phyloP scores from a whole-genome alignment of 257 asterid genomes.

The Cynanchum wilfordii region DNA sequence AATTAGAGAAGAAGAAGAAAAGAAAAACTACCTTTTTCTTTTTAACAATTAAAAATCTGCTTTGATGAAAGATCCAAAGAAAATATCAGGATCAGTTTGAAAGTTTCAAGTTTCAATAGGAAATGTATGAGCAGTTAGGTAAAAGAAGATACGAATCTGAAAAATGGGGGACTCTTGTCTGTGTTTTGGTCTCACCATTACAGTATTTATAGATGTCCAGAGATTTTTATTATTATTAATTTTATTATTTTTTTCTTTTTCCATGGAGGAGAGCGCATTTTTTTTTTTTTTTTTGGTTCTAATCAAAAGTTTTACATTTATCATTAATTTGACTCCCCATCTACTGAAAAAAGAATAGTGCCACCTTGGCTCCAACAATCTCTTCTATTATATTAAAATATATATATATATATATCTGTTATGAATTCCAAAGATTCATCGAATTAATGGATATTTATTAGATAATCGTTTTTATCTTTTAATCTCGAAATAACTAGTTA shows the following conservation, averaged over 20 bases:
- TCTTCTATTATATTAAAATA: no score
- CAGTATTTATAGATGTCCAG: slow-evolving; percentile 49
- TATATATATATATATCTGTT: no score
- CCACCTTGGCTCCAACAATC: not conserved
- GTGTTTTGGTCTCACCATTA: slow-evolving; percentile 8
- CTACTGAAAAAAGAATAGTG: not conserved
- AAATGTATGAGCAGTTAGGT: slow-evolving; percentile 12
- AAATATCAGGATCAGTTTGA: slow-evolving; percentile 29
- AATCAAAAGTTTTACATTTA: slow-evolving; percentile 34
- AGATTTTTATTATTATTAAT: not conserved
- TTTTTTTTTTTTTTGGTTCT: not conserved
- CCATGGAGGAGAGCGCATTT: not conserved
- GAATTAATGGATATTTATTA: no score
- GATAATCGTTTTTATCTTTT: no score
- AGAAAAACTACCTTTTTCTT: no score
- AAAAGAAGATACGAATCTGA: slow-evolving; percentile 10
- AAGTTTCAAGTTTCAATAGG: not conserved
- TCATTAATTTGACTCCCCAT: slow-evolving; percentile 27
- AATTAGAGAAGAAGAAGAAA: not conserved
- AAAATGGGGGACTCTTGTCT: slow-evolving; percentile 8
- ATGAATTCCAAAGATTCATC: no score
- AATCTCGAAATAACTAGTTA: no score
- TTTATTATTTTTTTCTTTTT: not conserved
- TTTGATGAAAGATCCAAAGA: slow-evolving; percentile 10
- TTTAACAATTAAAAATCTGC: not conserved